Percentiles rank a stretch among this genome's conserved stretches.
These are phyloP conservation scores for Arabidopsis arenosa DNA, from an alignment of 345 rosid species.

Conservation along the genomic window DNA sequence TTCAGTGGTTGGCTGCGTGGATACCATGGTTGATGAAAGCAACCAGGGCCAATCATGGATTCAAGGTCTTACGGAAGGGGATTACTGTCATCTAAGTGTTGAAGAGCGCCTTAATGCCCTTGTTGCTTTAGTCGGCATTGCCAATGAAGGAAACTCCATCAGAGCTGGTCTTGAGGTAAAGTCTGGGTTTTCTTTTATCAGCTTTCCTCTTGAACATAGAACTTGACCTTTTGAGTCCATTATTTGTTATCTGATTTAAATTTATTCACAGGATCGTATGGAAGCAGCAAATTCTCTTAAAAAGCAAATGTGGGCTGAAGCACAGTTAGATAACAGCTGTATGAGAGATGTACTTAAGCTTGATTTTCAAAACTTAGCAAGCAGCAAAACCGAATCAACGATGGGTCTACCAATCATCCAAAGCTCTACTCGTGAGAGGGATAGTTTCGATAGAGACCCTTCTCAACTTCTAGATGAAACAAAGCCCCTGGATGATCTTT, in stretches of 20 bases:
- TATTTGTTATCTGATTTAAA: slow-evolving; percentile 30
- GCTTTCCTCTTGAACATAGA: slow-evolving; percentile 14
- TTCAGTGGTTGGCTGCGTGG: slow-evolving; percentile 43
- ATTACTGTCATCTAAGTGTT: slow-evolving; percentile 90
- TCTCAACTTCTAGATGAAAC: slow-evolving; percentile 60
- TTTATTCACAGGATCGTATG: slow-evolving; percentile 80
- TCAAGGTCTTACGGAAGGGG: slow-evolving; percentile 94
- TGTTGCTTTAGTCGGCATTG: slow-evolving; percentile 79
- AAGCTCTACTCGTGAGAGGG: slow-evolving; percentile 34
- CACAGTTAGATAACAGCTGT: slow-evolving; percentile 87
- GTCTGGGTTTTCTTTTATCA: slow-evolving; percentile 16
- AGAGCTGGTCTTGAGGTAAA: slow-evolving; percentile 93
- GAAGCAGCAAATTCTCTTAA: slow-evolving; percentile 98
- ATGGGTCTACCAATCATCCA: slow-evolving; percentile 24
- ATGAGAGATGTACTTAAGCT: slow-evolving; percentile 75
- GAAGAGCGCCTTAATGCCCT: slow-evolving; percentile 95
- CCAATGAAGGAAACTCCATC: slow-evolving; percentile 93
- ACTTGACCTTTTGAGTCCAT: slow-evolving; percentile 24
- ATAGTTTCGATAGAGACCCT: slow-evolving; percentile 55
- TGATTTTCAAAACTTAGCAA: slow-evolving; percentile 56
- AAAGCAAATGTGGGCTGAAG: slow-evolving; percentile 99
- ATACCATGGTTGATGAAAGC: slow-evolving; percentile 77
- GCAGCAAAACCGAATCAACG: slow-evolving; percentile 58
- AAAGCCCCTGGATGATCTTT: slow-evolving; percentile 56
- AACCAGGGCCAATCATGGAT: slow-evolving; percentile 86